Conservation (phyloP, 2,329 filamentous ascomycete species). For the Fusarium cicatricum region DNA sequence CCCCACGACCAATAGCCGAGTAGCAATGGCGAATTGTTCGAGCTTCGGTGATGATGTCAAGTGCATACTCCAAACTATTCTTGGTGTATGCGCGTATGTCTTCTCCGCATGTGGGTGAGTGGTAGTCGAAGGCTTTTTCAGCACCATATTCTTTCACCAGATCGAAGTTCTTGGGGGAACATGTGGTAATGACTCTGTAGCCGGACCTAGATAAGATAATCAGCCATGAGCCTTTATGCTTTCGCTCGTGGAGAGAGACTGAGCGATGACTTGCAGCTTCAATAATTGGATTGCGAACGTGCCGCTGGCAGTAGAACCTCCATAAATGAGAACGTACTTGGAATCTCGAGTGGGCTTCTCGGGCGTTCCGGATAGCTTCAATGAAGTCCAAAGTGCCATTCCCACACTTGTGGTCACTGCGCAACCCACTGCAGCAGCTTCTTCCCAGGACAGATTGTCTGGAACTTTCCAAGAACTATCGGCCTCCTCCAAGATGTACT, state of each 20-base stretch:
- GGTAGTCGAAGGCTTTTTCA: slow-evolving; percentile 16
- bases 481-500: slow-evolving; percentile 2
- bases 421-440: slow-evolving; percentile 4
- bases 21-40: slow-evolving; percentile 9
- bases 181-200: slow-evolving; percentile 8
- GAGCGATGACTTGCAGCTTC: slow-evolving; percentile 2
- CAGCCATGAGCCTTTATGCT: too few relatives aligned
- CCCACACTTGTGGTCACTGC: slow-evolving; percentile 6
- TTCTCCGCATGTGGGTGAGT: slow-evolving; percentile 4
- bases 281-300: slow-evolving; percentile 16
- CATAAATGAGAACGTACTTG: slow-evolving; percentile 9
- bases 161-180: slow-evolving; percentile 10
- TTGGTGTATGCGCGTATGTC: slow-evolving; percentile 13
- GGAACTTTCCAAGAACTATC: slow-evolving; percentile 8
- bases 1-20: slow-evolving; percentile 9
- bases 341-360: background rate
- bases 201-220: slow-evolving; percentile 2
- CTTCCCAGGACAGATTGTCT: background rate
- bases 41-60: slow-evolving; percentile 7
- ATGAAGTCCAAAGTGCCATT: slow-evolving; percentile 2
- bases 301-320: slow-evolving; percentile 9
- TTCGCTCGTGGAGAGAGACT: too few relatives aligned
- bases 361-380: slow-evolving; percentile 8
- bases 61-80: slow-evolving; percentile 3
- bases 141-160: slow-evolving; percentile 8